Evolutionary conservation across 2,329 filamentous ascomycete genomes (phyloP), one percentile per base, ranked within the genome.

Genomic region (Fusarium secorum): DNA sequence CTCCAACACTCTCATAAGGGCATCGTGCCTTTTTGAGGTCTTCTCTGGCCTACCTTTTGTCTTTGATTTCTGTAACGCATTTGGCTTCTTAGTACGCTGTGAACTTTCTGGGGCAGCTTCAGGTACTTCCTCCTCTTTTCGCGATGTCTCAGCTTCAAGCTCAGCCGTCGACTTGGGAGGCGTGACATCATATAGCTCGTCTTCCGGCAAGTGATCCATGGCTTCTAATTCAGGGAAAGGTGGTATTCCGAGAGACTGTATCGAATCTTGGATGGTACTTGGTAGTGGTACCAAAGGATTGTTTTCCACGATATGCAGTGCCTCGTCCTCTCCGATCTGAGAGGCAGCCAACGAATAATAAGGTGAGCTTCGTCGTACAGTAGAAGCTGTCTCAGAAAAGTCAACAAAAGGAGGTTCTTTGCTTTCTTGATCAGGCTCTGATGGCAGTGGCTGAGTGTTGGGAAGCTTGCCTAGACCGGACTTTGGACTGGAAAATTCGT

Each of bases 371-470:
- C 79, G 75, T 30, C 64, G 63, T 28, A 68, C 42, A 4, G 79
- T 80, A 5, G 79, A 79, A 15, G 79, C 79, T n/a, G 79, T 81
- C 53, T 81, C 79, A 1, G 79, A 81, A 24, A 81, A 78, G 39
- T 81, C 79, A 9, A 80, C 49, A 24, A 26, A 46, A 15, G 7
- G 15, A 30, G 26, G 59, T 48, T 44, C 48, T 42, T 35, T 35
- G 13, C 28, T 20, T 8, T 20, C 57, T 11, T 36, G 42, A 15
- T 39, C 24, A 9, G 46, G 46, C 11, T 61, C 59, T 14, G 60
- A 52, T 17, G 63, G 66, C 8, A 81, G 66, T n/a, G 78, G 79
- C 18, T 77, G 57, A 0, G 79, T 81, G 39, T 78, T 78, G 10
- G 79, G 79, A 18, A 81, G 75, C 4, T 68, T 66, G 20, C 68